phyloP scores from a whole-genome alignment of 169 alveolate species.

The Plasmodium cynomolgi region DNA sequence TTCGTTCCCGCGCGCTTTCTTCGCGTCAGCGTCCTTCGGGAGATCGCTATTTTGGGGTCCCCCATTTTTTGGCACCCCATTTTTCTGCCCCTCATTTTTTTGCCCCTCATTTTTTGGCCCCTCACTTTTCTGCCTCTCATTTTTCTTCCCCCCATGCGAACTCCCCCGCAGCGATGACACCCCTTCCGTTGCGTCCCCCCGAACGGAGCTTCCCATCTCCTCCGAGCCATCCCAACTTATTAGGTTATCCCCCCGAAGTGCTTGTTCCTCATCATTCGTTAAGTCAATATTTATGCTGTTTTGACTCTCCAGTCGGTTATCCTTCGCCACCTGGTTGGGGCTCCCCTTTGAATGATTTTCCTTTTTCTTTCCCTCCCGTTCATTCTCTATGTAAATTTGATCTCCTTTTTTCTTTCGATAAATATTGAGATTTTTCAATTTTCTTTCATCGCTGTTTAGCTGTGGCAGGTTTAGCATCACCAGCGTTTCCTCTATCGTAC shows the following conservation, averaged over 20 bases:
- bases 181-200: not conserved
- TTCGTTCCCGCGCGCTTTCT: not conserved
- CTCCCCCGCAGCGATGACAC: not conserved
- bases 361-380: not conserved
- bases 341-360: not conserved
- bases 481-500: constrained; percentile 68
- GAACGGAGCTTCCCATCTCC: not conserved
- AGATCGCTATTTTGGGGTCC: not conserved
- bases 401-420: constrained; percentile 60
- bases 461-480: constrained; percentile 66
- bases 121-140: not conserved
- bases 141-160: not conserved
- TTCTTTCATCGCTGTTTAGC: constrained; percentile 25
- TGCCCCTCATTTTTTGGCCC: not conserved
- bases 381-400: not conserved
- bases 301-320: not conserved
- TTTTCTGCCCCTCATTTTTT: not conserved
- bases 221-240: not conserved
- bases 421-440: constrained; percentile 46
- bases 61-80: not conserved
- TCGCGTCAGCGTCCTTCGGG: not conserved
- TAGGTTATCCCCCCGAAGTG: not conserved
- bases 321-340: not conserved
- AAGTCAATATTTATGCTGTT: not conserved
- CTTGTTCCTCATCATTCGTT: constrained; percentile 23